phyloP scores from a whole-genome alignment of 2,329 filamentous ascomycete species.

The Aspergillus sclerotialis region DNA sequence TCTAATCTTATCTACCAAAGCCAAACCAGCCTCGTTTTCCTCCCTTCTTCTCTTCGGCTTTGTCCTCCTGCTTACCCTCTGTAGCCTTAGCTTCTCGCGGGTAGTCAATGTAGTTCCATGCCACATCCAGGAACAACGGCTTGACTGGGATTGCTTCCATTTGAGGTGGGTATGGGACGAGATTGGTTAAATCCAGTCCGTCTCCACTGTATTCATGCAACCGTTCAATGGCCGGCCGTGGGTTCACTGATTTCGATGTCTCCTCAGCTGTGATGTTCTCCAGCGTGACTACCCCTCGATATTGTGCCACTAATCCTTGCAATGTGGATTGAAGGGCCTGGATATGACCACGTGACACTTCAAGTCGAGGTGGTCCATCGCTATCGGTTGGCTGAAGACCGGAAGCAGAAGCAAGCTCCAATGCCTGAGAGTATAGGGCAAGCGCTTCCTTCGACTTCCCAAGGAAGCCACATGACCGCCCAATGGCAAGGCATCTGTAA shows the following conservation, averaged over 20 bases:
- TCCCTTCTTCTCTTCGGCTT: constrained; percentile 39
- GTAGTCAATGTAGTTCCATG: constrained; percentile 97
- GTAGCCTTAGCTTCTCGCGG: constrained; percentile 51
- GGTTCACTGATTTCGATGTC: constrained; percentile 31
- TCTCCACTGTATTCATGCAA: constrained; percentile 67
- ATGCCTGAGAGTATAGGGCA: constrained; percentile 71
- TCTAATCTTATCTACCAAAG: constrained; percentile 44
- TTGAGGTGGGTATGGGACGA: constrained; percentile 82
- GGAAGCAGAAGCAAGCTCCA: constrained; percentile 54
- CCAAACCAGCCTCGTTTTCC: constrained; percentile 73
- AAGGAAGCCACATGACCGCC: constrained; percentile 72
- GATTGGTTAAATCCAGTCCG: constrained; percentile 65
- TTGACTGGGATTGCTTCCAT: constrained; percentile 82
- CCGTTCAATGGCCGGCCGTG: constrained; percentile 63
- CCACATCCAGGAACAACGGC: constrained; percentile 90
- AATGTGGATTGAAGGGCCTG: constrained; percentile 57
- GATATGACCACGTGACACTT: constrained; percentile 55
- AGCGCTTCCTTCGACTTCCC: constrained; percentile 70
- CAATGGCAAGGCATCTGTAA: constrained; percentile 69
- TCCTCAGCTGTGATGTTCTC: constrained; percentile 53
- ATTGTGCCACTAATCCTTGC: constrained; percentile 66
- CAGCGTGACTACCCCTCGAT: constrained; percentile 79
- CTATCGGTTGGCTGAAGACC: constrained; percentile 38
- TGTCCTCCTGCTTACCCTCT: constrained; percentile 16
- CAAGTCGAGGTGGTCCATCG: constrained; percentile 57